Conservation (phyloP, 805 yeast genomes). For the Maudiozyma barnettii region DNA sequence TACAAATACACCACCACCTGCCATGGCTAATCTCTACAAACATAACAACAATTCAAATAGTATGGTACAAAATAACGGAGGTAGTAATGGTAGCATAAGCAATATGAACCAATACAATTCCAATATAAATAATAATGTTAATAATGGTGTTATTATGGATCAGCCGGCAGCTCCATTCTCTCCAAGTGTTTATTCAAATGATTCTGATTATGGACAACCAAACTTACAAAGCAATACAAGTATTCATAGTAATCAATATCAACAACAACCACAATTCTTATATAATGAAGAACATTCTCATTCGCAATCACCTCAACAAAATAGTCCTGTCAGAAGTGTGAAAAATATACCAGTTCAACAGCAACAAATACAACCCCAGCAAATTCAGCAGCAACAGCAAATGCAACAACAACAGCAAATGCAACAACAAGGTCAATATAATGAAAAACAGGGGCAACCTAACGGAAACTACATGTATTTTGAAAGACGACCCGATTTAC, state of each 20-base stretch:
- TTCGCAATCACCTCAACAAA: constrained; percentile 6
- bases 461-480: constrained; percentile 52
- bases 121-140: constrained; percentile 4
- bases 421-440: constrained; percentile 7
- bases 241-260: constrained; percentile 20
- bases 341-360: constrained; percentile 5
- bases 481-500: constrained; percentile 72
- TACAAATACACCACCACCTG: constrained; percentile 20
- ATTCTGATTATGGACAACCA: constrained; percentile 18
- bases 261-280: constrained; percentile 17
- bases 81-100: constrained; percentile 1
- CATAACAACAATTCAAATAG: constrained; percentile 25
- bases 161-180: constrained; percentile 14
- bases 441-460: background rate
- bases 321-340: constrained; percentile 20
- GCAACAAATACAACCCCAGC: constrained; percentile 15
- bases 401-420: constrained; percentile 21
- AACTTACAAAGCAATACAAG: constrained; percentile 7
- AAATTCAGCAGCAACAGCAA: constrained; percentile 5
- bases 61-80: constrained; percentile 8
- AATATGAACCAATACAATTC: constrained; percentile 2
- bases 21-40: constrained; percentile 18
- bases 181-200: constrained; percentile 23
- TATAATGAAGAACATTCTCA: constrained; percentile 5
- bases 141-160: background rate